Evolutionary conservation across 2,329 filamentous ascomycete genomes (phyloP), one percentile per base, ranked within the genome.

Genomic region (Hypomyces rosellus): DNA sequence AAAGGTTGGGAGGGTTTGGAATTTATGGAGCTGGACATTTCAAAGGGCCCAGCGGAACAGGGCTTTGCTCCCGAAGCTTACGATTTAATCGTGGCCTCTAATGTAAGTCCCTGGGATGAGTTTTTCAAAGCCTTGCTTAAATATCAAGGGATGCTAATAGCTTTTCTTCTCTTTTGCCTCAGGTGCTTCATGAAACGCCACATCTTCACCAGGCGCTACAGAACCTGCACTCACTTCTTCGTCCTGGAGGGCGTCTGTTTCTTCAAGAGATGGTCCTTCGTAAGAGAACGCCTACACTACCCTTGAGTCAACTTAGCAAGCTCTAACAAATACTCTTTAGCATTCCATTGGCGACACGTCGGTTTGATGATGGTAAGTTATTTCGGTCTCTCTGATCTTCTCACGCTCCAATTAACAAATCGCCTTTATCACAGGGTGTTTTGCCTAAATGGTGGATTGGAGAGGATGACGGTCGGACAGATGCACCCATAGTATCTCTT

Each of bases 1-100:
- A 37, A 49, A 12, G 40, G 22, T 2, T 37, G 18, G 1, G 34
- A 46, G 0, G 50, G 41, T n/a, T 45, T 61, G 34, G 15, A 34
- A 5, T 61, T 53, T 43, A 48, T 46, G 25, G 38, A 40, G 5
- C 55, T 71, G 3, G 63, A 71, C 40, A 57, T 54, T n/a, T 11
- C 11, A 2, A 42, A 43, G 30, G 49, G 49, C 30, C 45, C 45
- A 15, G 45, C 11, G 5, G 37, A 51, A 6, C 52, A 54, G 22
- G 48, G 40, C 25, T 51, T 54, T 5, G 38, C 51, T 5, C n/a
- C n/a, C n/a, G n/a, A n/a, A n/a, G n/a, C n/a, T n/a, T n/a, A n/a
- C n/a, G n/a, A n/a, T n/a, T n/a, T n/a, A n/a, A n/a, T n/a, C n/a
- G n/a, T n/a, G n/a, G n/a, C n/a, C n/a, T n/a, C n/a, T n/a, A n/a